Evolutionary conservation across 1,284 basidiomycete genomes (phyloP).

Genomic region (Sporisorium sorghi): DNA sequence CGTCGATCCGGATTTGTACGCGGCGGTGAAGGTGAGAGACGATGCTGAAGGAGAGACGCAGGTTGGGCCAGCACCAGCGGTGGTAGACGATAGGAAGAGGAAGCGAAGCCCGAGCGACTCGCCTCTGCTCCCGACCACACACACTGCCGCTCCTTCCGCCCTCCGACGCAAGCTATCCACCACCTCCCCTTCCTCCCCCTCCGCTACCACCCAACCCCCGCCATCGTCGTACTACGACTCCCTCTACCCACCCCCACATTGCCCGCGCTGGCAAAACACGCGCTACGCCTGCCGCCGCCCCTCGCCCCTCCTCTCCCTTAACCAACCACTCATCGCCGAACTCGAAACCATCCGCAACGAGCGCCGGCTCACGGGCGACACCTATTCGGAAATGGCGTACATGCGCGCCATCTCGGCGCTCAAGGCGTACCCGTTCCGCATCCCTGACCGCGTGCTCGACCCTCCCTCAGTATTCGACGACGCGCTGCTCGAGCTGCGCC

Average conservation of each 20-base stretch:
- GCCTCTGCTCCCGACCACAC: slow-evolving; percentile 16
- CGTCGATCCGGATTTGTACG: slow-evolving; percentile 44
- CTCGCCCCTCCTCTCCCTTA: slow-evolving; percentile 54
- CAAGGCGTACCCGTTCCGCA: slow-evolving; percentile 58
- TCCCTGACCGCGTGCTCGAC: slow-evolving; percentile 26
- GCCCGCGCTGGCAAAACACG: slow-evolving; percentile 44
- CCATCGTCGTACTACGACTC: slow-evolving; percentile 19
- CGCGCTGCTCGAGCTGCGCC: slow-evolving; percentile 11
- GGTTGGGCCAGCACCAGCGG: neutral
- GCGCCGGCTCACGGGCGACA: slow-evolving; percentile 56
- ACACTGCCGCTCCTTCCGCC: neutral
- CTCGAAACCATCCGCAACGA: slow-evolving; percentile 62
- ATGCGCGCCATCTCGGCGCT: slow-evolving; percentile 60
- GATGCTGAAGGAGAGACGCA: neutral
- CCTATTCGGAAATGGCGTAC: slow-evolving; percentile 61
- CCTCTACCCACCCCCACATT: slow-evolving; percentile 9
- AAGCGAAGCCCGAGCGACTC: slow-evolving; percentile 26
- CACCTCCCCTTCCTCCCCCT: slow-evolving; percentile 1
- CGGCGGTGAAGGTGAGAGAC: slow-evolving; percentile 20
- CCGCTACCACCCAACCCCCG: neutral
- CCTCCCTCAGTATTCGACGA: slow-evolving; percentile 7
- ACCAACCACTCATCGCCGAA: slow-evolving; percentile 60
- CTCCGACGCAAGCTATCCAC: slow-evolving; percentile 3
- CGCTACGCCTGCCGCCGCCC: slow-evolving; percentile 57
- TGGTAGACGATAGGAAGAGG: slow-evolving; percentile 6